These are phyloP conservation scores for Heliocybe sulcata DNA, from an alignment of 1,284 basidiomycete genomes.

Conservation along the genomic window DNA sequence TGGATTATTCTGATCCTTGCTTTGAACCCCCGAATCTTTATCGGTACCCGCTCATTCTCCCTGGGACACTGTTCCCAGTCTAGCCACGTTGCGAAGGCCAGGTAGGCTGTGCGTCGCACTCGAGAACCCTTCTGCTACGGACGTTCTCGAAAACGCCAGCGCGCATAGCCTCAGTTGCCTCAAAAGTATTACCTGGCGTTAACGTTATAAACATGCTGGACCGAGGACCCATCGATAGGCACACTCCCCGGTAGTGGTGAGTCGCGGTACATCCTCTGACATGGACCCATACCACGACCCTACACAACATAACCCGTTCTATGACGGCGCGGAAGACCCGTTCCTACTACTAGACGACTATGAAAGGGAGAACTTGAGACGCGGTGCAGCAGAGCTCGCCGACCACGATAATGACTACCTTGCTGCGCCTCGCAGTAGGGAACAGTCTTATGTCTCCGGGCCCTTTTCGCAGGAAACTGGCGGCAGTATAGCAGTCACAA, in stretches of 20 bases:
- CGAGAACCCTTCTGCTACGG: too few relatives aligned
- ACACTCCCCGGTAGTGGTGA: too few relatives aligned
- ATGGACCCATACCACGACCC: not conserved
- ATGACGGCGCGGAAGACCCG: not conserved
- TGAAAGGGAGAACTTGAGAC: not conserved
- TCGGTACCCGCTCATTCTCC: not conserved
- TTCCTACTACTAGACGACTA: not conserved
- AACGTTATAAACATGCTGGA: too few relatives aligned
- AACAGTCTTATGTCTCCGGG: too few relatives aligned
- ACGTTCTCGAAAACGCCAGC: too few relatives aligned
- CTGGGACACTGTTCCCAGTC: not conserved
- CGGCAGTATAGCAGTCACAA: too few relatives aligned
- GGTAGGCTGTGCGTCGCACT: not conserved
- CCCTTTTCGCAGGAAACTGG: too few relatives aligned
- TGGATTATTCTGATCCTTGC: too few relatives aligned
- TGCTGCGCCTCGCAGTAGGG: not conserved
- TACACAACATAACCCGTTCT: not conserved
- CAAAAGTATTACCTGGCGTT: too few relatives aligned
- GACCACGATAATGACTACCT: not conserved
- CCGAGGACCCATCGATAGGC: too few relatives aligned
- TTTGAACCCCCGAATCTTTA: too few relatives aligned
- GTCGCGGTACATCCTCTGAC: not conserved
- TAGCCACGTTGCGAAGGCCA: not conserved
- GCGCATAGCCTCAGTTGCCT: too few relatives aligned
- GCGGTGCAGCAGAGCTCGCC: not conserved